phyloP scores from a whole-genome alignment of 2,329 filamentous ascomycete genomes.

The Tolypocladium tropicale region DNA sequence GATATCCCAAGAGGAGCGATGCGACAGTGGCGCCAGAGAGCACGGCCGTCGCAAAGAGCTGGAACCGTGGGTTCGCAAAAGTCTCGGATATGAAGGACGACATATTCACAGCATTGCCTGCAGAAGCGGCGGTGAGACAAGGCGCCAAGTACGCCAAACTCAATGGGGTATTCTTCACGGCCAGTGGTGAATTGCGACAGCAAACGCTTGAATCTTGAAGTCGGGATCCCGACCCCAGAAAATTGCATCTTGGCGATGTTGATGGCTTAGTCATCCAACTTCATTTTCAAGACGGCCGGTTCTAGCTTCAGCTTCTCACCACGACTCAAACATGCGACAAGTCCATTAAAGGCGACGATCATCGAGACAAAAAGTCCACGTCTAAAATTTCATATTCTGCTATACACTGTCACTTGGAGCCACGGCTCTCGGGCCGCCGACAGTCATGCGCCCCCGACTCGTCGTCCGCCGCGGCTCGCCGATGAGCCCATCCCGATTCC shows the following conservation, averaged over 20 bases:
- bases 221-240: neutral
- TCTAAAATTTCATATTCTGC: neutral
- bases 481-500: slow-evolving; percentile 4
- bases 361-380: neutral
- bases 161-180: neutral
- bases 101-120: slow-evolving; percentile 21
- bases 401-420: neutral
- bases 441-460: slow-evolving; percentile 28
- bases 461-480: slow-evolving; percentile 20
- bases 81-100: slow-evolving; percentile 33
- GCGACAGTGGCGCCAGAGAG: slow-evolving; percentile 51
- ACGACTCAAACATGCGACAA: neutral
- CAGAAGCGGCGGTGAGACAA: slow-evolving; percentile 3
- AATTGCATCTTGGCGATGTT: neutral
- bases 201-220: neutral
- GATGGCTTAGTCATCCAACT: neutral
- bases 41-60: slow-evolving; percentile 62
- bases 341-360: neutral
- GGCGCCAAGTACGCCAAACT: neutral
- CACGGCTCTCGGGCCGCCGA: slow-evolving; percentile 4
- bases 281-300: neutral
- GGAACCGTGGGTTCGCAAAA: slow-evolving; percentile 37
- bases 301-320: neutral
- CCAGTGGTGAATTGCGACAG: neutral
- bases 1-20: slow-evolving; percentile 50